These are phyloP conservation scores for Actinidia chinensis DNA, from an alignment of 179 eudicot genomes.

Conservation along the genomic window DNA sequence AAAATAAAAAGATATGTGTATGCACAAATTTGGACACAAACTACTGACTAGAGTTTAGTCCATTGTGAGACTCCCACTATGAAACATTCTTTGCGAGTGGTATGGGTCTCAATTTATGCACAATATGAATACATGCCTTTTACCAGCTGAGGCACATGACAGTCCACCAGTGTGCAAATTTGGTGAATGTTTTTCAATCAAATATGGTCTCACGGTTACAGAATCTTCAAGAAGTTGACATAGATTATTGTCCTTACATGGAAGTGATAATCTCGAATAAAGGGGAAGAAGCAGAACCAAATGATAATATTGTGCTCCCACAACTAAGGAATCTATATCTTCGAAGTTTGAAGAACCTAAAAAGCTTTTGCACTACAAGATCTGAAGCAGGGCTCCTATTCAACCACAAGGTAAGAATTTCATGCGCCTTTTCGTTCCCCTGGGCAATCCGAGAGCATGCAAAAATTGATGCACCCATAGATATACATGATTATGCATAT, in stretches of 20 bases:
- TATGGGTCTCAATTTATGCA: neutral
- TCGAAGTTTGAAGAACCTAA: neutral
- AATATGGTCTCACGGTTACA: no score
- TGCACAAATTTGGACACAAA: no score
- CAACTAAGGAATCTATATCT: neutral
- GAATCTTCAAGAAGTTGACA: neutral
- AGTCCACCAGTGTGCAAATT: neutral
- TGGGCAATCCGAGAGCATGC: no score
- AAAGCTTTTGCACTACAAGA: neutral
- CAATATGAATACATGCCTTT: neutral
- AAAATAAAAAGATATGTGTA: no score
- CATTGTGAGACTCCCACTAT: no score
- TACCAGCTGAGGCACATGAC: neutral
- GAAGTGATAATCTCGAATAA: neutral
- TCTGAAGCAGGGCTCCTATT: no score
- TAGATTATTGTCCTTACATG: neutral
- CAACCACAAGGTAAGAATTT: no score
- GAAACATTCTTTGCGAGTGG: no score
- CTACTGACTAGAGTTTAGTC: no score
- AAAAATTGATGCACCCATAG: no score
- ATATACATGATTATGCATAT: no score
- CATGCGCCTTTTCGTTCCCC: no score
- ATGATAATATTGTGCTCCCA: neutral
- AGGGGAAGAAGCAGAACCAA: neutral
- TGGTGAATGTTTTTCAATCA: neutral